These are phyloP conservation scores for Cadophora sp. DNA, from an alignment of 2,329 filamentous ascomycete genomes.

Conservation along the genomic window DNA sequence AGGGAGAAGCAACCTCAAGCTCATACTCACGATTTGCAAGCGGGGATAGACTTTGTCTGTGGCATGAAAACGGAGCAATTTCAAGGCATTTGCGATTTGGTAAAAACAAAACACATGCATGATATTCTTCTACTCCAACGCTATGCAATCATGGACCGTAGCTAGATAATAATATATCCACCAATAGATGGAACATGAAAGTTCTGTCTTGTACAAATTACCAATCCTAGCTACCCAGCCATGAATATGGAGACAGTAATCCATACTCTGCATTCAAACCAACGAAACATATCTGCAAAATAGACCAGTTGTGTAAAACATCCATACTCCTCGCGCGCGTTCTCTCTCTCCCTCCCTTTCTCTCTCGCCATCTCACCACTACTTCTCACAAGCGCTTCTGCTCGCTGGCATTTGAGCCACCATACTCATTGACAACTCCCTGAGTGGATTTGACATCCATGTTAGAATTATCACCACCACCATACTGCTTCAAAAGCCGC, in stretches of 20 bases:
- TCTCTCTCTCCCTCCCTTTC: no score
- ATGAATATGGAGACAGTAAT: constrained; percentile 14
- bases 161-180: constrained; percentile 15
- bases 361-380: background rate
- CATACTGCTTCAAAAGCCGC: constrained; percentile 7
- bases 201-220: constrained; percentile 14
- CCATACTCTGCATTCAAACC: constrained; percentile 16
- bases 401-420: background rate
- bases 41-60: background rate
- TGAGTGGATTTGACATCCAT: background rate
- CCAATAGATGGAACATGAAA: constrained; percentile 4
- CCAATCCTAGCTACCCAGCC: constrained; percentile 4
- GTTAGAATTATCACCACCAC: background rate
- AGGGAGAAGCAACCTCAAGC: background rate
- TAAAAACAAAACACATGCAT: constrained; percentile 5
- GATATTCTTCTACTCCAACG: constrained; percentile 13
- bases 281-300: constrained; percentile 13
- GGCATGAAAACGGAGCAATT: background rate
- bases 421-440: background rate
- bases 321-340: background rate
- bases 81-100: constrained; percentile 1
- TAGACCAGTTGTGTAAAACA: background rate
- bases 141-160: constrained; percentile 15
- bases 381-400: background rate
- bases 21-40: background rate